Conservation (phyloP, 768 basidiomycete genomes). For the Galerina sulciceps region DNA sequence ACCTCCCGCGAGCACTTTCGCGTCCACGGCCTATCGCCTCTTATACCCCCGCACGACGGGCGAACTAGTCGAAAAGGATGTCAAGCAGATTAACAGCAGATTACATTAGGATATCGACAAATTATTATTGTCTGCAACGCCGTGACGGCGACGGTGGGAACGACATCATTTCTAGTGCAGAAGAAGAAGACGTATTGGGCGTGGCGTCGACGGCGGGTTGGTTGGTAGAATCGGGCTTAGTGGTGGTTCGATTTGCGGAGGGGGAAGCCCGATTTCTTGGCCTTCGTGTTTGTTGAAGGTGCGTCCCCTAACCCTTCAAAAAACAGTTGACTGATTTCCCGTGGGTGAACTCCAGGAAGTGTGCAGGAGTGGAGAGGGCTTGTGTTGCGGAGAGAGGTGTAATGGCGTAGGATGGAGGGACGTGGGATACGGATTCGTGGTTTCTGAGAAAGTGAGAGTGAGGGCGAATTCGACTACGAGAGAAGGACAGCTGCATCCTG, state of each 20-base stretch:
- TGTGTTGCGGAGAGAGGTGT: constrained; percentile 19
- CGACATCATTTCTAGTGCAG: constrained; percentile 11
- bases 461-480: background rate
- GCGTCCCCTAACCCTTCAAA: too few relatives aligned
- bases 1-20: too few relatives aligned
- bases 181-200: constrained; percentile 2
- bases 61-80: too few relatives aligned
- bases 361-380: constrained; percentile 40
- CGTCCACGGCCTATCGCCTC: too few relatives aligned
- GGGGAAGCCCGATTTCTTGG: too few relatives aligned
- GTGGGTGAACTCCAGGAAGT: constrained; percentile 43
- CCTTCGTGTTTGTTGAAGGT: too few relatives aligned
- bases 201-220: constrained; percentile 18
- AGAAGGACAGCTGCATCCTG: constrained; percentile 9
- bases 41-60: too few relatives aligned
- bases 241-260: background rate
- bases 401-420: constrained; percentile 35
- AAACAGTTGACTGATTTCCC: background rate
- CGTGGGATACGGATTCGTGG: too few relatives aligned
- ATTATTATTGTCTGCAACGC: too few relatives aligned
- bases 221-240: constrained; percentile 19
- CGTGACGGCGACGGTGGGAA: constrained; percentile 12
- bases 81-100: too few relatives aligned
- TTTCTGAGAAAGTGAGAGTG: too few relatives aligned
- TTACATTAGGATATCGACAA: too few relatives aligned